A percentile compares a stretch with the other conserved stretches of the same genome.
Conservation (phyloP, 2,329 filamentous ascomycete genomes). For the Ophiostoma angusticollis region DNA sequence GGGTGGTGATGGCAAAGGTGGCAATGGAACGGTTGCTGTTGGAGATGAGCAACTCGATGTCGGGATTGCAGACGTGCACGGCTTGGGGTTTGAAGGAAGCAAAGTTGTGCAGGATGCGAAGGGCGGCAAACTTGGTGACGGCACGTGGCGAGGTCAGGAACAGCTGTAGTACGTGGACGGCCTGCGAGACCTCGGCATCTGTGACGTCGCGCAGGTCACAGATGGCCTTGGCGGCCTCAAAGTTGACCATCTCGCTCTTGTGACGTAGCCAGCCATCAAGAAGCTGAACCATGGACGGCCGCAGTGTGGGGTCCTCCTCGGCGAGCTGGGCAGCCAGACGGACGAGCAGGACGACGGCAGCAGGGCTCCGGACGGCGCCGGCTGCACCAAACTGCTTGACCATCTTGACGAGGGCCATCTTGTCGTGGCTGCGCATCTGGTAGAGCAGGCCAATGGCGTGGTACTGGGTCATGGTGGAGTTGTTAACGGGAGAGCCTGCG, state of each 20-base stretch:
- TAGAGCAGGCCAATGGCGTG: conserved; percentile 95
- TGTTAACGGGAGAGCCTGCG: conserved; percentile 56
- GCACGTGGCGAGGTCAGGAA: conserved; percentile 93
- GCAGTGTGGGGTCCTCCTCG: conserved; percentile 77
- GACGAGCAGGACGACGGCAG: conserved; percentile 84
- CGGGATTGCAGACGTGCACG: conserved; percentile 87
- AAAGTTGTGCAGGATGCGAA: conserved; percentile 91
- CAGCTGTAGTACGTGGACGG: conserved; percentile 87
- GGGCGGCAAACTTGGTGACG: conserved; percentile 94
- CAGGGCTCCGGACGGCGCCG: conserved; percentile 88
- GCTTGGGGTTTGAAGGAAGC: conserved; percentile 91
- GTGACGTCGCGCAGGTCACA: conserved; percentile 89
- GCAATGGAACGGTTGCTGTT: conserved; percentile 96
- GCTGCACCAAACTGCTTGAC: conserved; percentile 95
- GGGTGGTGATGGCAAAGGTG: conserved; percentile 94
- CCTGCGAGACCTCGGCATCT: conserved; percentile 80
- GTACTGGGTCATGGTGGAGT: conserved; percentile 96
- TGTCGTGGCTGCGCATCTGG: conserved; percentile 93
- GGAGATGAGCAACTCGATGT: conserved; percentile 92
- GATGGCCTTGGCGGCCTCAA: conserved; percentile 96
- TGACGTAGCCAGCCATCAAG: conserved; percentile 93
- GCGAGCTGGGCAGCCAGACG: conserved; percentile 85
- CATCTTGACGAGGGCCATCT: conserved; percentile 99
- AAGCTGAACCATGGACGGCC: conserved; percentile 94
- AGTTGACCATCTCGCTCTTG: conserved; percentile 99